Base-by-base conservation (phyloP, 192 early-diverging fungal genomes). In the Linnemannia hyalina region DNA sequence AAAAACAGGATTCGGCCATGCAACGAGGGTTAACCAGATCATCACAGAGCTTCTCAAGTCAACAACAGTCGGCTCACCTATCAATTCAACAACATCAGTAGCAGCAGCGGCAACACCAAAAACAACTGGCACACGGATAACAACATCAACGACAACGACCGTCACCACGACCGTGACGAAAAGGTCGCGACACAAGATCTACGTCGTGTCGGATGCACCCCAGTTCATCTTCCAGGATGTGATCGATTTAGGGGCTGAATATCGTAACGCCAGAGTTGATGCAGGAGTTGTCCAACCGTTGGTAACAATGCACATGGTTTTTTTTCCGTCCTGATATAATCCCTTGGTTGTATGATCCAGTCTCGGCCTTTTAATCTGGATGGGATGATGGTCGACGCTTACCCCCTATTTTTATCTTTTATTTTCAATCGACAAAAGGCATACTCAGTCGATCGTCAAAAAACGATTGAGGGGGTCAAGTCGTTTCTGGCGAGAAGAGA, bases 221-320 rank as follows among this genome's bases (percentile, higher is more conserved):
- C 82, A 87, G 46, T 93, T 93, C 71, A 93, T 92, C 74, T 93
- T 92, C 77, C 90, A 90, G 80, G 89, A 89, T 1, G 89, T 91
- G 22, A 91, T 90, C 54, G 71, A 77, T 32, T 13, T 90, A 11
- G 92, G 92, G 1, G 90, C 92, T 15, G 80, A 80, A 2, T 93
- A 93, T 75, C 84, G 93, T 6, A 86, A 92, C 72, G 90, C 91
- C 7, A 88, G 90, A 22, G 90, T 94, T 29, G 93, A 94, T 82
- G 89, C 90, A 7, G 91, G 93, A n/a, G 93, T 93, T 8, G 84
- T 93, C 18, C 93, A 94, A 73, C 91, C 92, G 32, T 70, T 92
- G 41, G 82, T 84, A 77, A 70, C 47, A 15, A 70, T 70, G 18
- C 29, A 32, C 32, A 26, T 11, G 38, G 6, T 38, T 26, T 71